Conservation (phyloP, 768 basidiomycete genomes). For the Boletus subcaerulescens region DNA sequence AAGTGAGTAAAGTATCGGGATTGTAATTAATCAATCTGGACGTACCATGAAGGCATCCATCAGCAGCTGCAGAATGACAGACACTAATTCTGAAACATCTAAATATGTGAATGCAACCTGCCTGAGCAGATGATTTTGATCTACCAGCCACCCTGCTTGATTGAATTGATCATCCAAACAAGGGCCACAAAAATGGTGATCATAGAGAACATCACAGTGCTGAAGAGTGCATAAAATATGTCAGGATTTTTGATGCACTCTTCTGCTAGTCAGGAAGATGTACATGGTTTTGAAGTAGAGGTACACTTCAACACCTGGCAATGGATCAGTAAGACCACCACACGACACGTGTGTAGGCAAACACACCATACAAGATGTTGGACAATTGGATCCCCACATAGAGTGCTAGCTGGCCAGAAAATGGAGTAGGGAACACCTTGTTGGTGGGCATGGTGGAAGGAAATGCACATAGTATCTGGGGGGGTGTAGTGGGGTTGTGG, state of each 20-base stretch:
- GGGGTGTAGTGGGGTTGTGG: not conserved
- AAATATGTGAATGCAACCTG: too few relatives aligned
- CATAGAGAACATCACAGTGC: not conserved
- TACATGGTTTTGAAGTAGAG: conserved; percentile 19
- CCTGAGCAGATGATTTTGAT: conserved; percentile 20
- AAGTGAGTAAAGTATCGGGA: not conserved
- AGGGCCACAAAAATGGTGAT: not conserved
- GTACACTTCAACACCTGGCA: conserved; percentile 10
- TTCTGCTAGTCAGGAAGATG: not conserved
- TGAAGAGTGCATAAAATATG: conserved; percentile 17
- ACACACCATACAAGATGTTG: not conserved
- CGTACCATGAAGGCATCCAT: conserved; percentile 27
- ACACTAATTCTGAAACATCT: too few relatives aligned
- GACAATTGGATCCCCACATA: not conserved
- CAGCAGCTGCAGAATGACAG: conserved; percentile 28
- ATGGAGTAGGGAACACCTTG: too few relatives aligned
- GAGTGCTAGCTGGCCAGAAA: not conserved
- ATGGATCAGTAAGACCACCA: not conserved
- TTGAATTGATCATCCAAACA: conserved; percentile 4
- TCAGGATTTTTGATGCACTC: not conserved
- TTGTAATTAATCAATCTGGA: not conserved
- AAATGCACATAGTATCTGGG: not conserved
- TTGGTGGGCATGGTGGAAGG: too few relatives aligned
- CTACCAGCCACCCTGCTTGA: conserved; percentile 30
- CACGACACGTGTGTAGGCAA: not conserved